Percentiles rank a stretch among this genome's conserved stretches.
phyloP scores from a whole-genome alignment of 148 eudicot genomes.

The Amaranthus palmeri region DNA sequence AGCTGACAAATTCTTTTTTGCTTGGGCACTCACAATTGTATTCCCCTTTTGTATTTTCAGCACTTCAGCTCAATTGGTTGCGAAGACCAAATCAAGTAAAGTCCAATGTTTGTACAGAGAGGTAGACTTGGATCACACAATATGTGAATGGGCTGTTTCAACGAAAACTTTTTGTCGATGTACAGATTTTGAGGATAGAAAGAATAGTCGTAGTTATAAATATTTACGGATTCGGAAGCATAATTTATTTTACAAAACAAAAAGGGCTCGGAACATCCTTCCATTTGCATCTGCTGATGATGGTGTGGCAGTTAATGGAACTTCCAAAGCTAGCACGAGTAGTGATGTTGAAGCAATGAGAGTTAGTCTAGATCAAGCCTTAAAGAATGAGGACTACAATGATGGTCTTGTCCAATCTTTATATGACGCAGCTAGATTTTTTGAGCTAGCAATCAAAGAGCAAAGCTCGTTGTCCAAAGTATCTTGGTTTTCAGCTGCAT shows the following conservation, averaged over 20 bases:
- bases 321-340: slow-evolving; percentile 52
- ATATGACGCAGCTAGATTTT: slow-evolving; percentile 88
- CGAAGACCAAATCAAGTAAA: slow-evolving; percentile 33
- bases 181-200: slow-evolving; percentile 37
- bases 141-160: slow-evolving; percentile 29
- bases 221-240: slow-evolving; percentile 33
- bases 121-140: slow-evolving; percentile 35
- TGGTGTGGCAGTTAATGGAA: slow-evolving; percentile 71
- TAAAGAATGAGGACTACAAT: slow-evolving; percentile 59
- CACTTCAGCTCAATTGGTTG: slow-evolving; percentile 48
- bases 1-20: neutral
- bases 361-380: slow-evolving; percentile 62
- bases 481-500: slow-evolving; percentile 86
- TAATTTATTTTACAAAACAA: slow-evolving; percentile 30
- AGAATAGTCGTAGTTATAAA: slow-evolving; percentile 32
- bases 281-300: slow-evolving; percentile 75
- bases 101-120: slow-evolving; percentile 32
- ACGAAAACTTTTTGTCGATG: slow-evolving; percentile 42
- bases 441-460: slow-evolving; percentile 77
- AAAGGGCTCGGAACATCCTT: slow-evolving; percentile 33
- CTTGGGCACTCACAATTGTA: slow-evolving; percentile 9
- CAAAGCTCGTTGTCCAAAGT: slow-evolving; percentile 42
- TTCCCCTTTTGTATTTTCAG: slow-evolving; percentile 43
- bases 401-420: slow-evolving; percentile 80
- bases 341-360: slow-evolving; percentile 60